phyloP scores from a whole-genome alignment of 2,329 filamentous ascomycete genomes.

The Venturia carpophila region DNA sequence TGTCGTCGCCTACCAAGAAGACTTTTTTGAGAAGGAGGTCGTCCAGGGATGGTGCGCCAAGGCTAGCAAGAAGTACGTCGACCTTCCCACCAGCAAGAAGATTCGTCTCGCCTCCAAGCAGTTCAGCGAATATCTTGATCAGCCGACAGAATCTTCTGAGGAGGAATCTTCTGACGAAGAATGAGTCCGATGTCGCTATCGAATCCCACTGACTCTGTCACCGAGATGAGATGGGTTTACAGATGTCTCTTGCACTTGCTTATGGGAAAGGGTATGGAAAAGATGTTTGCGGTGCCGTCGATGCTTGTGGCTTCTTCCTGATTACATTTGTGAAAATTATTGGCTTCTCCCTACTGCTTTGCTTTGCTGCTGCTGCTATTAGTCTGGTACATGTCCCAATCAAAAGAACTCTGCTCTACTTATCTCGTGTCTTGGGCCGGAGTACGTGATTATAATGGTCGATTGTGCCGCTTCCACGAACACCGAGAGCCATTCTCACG shows the following conservation, averaged over 20 bases:
- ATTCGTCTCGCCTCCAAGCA: slow-evolving; percentile 90
- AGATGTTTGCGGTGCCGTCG: background rate
- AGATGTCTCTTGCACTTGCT: background rate
- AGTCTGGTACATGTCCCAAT: background rate
- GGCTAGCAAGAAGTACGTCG: slow-evolving; percentile 97
- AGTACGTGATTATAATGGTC: background rate
- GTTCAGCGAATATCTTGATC: slow-evolving; percentile 90
- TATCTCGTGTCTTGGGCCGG: too few species aligned
- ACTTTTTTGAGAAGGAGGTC: slow-evolving; percentile 80
- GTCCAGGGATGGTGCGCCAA: slow-evolving; percentile 87
- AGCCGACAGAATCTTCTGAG: slow-evolving; percentile 67
- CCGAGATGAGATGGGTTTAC: background rate
- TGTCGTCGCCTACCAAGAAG: slow-evolving; percentile 81
- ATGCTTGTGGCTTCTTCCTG: slow-evolving; percentile 4
- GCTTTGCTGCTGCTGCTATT: background rate
- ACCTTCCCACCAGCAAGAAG: slow-evolving; percentile 82
- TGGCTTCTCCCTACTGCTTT: background rate
- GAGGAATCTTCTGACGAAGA: slow-evolving; percentile 38
- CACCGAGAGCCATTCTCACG: background rate
- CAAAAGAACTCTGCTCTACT: background rate
- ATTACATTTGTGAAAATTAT: background rate
- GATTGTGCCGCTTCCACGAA: background rate
- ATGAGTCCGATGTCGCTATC: background rate
- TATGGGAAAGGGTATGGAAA: background rate
- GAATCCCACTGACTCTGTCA: background rate